Conservation (phyloP, 164 flowering plant species). For the Macadamia integrifolia region DNA sequence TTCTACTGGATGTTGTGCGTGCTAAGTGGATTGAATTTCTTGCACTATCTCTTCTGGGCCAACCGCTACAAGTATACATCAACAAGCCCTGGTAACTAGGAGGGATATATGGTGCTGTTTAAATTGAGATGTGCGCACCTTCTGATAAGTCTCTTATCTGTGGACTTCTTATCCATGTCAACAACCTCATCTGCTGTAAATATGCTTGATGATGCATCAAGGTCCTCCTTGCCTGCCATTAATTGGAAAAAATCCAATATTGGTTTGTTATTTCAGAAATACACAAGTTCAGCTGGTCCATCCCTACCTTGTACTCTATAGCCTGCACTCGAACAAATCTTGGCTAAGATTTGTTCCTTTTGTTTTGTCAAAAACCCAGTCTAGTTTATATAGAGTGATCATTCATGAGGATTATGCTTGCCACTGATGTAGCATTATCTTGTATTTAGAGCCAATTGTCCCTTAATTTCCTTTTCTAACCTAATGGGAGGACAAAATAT, state of each 20-base stretch:
- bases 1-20: constrained; percentile 79
- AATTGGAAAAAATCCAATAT: too few relatives aligned
- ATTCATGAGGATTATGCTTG: too few relatives aligned
- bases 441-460: too few relatives aligned
- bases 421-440: too few relatives aligned
- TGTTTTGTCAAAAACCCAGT: too few relatives aligned
- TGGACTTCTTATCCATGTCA: background rate
- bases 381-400: too few relatives aligned
- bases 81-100: constrained; percentile 3
- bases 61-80: constrained; percentile 53
- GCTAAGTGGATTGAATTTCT: constrained; percentile 58
- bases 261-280: too few relatives aligned
- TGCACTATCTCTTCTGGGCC: constrained; percentile 74
- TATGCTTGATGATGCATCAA: background rate
- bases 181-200: background rate
- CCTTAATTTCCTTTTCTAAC: background rate
- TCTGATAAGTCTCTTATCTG: background rate
- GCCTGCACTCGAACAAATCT: too few relatives aligned
- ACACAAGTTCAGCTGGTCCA: too few relatives aligned
- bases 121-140: constrained; percentile 3
- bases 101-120: background rate
- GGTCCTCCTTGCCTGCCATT: background rate
- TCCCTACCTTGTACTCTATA: too few relatives aligned
- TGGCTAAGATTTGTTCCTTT: too few relatives aligned
- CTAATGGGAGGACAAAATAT: background rate